Evolutionary conservation across 805 yeast genomes (phyloP).

Genomic region (Teunomyces aglyptinius): DNA sequence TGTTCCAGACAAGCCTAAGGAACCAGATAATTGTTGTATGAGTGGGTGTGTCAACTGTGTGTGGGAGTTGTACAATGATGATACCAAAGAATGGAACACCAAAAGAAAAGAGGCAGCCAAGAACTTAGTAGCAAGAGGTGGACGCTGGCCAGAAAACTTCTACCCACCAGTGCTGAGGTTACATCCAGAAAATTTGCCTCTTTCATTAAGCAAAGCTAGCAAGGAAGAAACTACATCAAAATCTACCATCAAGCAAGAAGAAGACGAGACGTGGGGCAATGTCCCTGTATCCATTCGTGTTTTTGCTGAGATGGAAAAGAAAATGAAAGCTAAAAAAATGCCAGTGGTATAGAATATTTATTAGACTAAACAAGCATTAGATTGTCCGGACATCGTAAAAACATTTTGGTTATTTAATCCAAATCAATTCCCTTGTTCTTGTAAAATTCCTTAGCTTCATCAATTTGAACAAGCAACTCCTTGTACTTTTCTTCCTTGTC

Average conservation of each 20-base stretch:
- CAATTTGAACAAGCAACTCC: conserved; percentile 58
- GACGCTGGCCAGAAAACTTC: conserved; percentile 45
- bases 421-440: conserved; percentile 55
- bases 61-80: conserved; percentile 92
- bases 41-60: conserved; percentile 96
- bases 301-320: conserved; percentile 80
- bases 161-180: conserved; percentile 37
- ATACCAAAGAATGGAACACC: conserved; percentile 75
- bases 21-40: conserved; percentile 97
- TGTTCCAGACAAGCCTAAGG: conserved; percentile 82
- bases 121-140: conserved; percentile 34
- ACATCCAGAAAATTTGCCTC: conserved; percentile 32
- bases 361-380: background rate
- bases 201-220: conserved; percentile 29
- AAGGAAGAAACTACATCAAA: conserved; percentile 12
- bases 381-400: conserved; percentile 1
- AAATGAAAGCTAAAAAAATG: conserved; percentile 43
- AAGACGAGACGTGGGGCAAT: conserved; percentile 38
- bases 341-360: conserved; percentile 3
- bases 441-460: conserved; percentile 60
- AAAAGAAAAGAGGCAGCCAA: conserved; percentile 57
- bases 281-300: conserved; percentile 77
- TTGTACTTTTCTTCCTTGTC: conserved; percentile 67
- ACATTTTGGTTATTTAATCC: conserved; percentile 20
- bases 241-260: conserved; percentile 14